Evolutionary conservation across 2,329 filamentous ascomycete genomes (phyloP).

Genomic region (Diaporthe aspalathi): DNA sequence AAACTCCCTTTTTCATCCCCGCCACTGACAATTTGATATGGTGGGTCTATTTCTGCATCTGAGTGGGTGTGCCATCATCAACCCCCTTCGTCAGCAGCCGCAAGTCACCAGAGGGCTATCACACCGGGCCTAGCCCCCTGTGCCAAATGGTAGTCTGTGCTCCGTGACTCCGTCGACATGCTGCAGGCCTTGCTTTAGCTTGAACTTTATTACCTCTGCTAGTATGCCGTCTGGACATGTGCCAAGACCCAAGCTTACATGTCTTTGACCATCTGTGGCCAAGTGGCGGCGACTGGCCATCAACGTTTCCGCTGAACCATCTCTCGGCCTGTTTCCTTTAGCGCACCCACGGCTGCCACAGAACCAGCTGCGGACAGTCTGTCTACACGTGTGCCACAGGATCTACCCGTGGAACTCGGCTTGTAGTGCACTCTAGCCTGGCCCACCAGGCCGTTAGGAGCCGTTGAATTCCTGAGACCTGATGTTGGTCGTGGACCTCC

Average conservation of each 20-base stretch:
- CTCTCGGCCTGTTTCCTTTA: constrained; percentile 22
- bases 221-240: not conserved
- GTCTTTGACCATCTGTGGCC: constrained; percentile 21
- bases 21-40: constrained; percentile 24
- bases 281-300: constrained; percentile 25
- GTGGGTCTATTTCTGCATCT: constrained; percentile 16
- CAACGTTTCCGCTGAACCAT: constrained; percentile 16
- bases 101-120: constrained; percentile 19
- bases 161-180: constrained; percentile 32
- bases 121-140: constrained; percentile 3
- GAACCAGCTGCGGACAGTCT: constrained; percentile 4
- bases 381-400: constrained; percentile 5
- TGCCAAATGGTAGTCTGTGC: constrained; percentile 25
- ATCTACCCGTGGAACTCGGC: constrained; percentile 26
- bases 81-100: constrained; percentile 10
- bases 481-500: constrained; percentile 1
- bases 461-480: constrained; percentile 25
- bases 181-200: constrained; percentile 31
- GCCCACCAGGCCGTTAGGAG: constrained; percentile 28
- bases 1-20: not conserved
- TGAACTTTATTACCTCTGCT: constrained; percentile 33
- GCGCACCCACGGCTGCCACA: constrained; percentile 14
- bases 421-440: constrained; percentile 20
- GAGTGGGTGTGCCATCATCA: constrained; percentile 29
- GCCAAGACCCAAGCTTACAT: constrained; percentile 13